Base-by-base conservation (phyloP, 345 rosid species). In the Kandelia obovata region DNA sequence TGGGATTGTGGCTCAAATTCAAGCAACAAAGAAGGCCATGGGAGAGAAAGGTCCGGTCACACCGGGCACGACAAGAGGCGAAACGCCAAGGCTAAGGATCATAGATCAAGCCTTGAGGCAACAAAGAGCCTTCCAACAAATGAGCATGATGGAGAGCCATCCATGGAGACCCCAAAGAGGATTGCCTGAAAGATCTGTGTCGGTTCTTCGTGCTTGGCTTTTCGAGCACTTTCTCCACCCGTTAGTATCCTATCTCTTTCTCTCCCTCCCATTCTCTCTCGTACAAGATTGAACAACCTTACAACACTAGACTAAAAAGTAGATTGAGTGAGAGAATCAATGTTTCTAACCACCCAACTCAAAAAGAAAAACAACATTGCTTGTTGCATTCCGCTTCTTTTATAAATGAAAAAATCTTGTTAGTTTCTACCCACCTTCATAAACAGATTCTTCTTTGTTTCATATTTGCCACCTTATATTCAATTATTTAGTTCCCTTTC, bases 131-230 rank as follows among this genome's bases (percentile, higher is more conserved):
- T 85, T 87, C 71, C 97, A 94, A 59, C 99, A 96, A 82, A 96
- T 92, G 97, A 89, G 61, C 67, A 86, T 95, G 82, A 85, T 92
- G 81, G 99, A 96, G 68, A 83, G 78, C 66, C 99, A 96, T 61
- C 99, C 99, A 20, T 96, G 99, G 99, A 77, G 99, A 52, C 98
- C 99, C 20, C 99, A 96, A 83, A 83, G 99, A 58, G 99, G 99
- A 64, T 65, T 96, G 26, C 99, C 99, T 0, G 99, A 96, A 79
- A 83, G 92, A 73, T 94, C 99, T 7, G 99, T 96, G 6, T 90
- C 98, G 1, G 82, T 94, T 67, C 93, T 96, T 34, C 87, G 99
- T 21, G 97, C 99, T 74, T 96, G 99, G 99, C 78, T 96, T 70
- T 96, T 96, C 55, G 99, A 96, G 74, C 99, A 96, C 76, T 96